Conservation (phyloP, 208 protist genomes). For the Crithidia sp. region DNA sequence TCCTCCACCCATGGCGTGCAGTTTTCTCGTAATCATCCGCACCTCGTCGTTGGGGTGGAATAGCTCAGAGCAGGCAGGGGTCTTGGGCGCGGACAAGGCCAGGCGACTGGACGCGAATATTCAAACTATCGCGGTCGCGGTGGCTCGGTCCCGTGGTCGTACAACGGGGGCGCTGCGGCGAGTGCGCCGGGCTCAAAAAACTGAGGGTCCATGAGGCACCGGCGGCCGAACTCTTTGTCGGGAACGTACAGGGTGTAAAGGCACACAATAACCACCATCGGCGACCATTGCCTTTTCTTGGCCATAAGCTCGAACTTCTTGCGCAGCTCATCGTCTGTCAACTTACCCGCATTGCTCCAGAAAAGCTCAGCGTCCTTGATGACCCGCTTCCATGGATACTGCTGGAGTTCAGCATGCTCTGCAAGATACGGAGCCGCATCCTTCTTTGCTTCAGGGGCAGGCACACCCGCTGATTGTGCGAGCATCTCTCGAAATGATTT, state of each 20-base stretch:
- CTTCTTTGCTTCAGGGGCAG: not conserved
- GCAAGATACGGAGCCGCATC: not conserved
- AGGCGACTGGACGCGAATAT: not conserved
- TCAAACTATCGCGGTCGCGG: not conserved
- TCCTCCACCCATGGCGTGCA: not conserved
- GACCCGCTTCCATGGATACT: not conserved
- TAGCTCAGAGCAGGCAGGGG: not conserved
- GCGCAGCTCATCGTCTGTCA: not conserved
- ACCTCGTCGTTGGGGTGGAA: not conserved
- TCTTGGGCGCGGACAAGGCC: not conserved
- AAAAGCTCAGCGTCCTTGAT: not conserved
- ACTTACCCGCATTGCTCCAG: not conserved
- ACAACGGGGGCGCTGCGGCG: not conserved
- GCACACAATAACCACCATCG: slow-evolving; percentile 4
- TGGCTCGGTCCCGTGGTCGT: not conserved
- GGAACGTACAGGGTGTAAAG: not conserved
- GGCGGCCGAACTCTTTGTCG: not conserved
- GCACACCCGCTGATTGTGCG: not conserved
- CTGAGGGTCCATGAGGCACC: not conserved
- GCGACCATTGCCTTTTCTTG: not conserved
- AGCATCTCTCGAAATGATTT: not conserved
- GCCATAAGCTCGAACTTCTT: not conserved
- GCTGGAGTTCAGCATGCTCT: not conserved
- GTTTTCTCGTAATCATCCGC: not conserved
- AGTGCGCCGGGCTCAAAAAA: not conserved